Conservation (phyloP, 352 stramenopile species). For the Phytophthora nicotianae region DNA sequence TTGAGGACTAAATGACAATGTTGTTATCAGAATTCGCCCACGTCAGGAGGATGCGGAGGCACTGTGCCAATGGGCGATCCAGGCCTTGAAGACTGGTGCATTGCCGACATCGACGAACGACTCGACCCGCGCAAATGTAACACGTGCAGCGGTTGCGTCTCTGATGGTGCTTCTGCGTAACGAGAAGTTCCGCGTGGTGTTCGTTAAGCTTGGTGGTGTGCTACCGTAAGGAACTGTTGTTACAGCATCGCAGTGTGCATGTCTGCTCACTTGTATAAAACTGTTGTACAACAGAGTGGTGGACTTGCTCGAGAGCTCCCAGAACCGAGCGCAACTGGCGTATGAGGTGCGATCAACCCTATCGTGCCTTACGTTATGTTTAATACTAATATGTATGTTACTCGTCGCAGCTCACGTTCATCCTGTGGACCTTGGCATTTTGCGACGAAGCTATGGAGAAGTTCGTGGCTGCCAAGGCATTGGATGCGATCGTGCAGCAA, state of each 20-base stretch:
- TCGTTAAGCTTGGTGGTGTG: slow-evolving; percentile 91
- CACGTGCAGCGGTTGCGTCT: slow-evolving; percentile 87
- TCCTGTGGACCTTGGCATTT: slow-evolving; percentile 97
- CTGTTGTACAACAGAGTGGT: slow-evolving; percentile 47
- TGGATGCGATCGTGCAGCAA: slow-evolving; percentile 79
- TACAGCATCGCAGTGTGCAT: slow-evolving; percentile 1
- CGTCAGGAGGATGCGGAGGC: slow-evolving; percentile 82
- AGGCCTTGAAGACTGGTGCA: slow-evolving; percentile 69
- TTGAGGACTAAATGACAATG: slow-evolving; percentile 7
- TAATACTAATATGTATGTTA: slow-evolving; percentile 1
- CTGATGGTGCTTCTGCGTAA: slow-evolving; percentile 93
- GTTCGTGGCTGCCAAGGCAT: slow-evolving; percentile 66
- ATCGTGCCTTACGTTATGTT: background rate
- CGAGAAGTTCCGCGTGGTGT: slow-evolving; percentile 88
- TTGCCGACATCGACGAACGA: slow-evolving; percentile 63
- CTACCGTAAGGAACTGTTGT: slow-evolving; percentile 63
- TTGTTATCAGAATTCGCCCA: slow-evolving; percentile 60
- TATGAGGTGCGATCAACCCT: slow-evolving; percentile 80
- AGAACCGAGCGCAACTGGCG: slow-evolving; percentile 92
- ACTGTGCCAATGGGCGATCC: slow-evolving; percentile 78
- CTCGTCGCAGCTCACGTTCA: slow-evolving; percentile 91
- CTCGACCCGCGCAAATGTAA: slow-evolving; percentile 72
- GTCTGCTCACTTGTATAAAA: slow-evolving; percentile 3
- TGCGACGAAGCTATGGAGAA: slow-evolving; percentile 82
- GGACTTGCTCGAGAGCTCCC: slow-evolving; percentile 76